Percentiles rank a stretch among this genome's conserved stretches.
These are phyloP conservation scores for Epichloe sp. DNA, from an alignment of 2,329 filamentous ascomycete species.

Conservation along the genomic window DNA sequence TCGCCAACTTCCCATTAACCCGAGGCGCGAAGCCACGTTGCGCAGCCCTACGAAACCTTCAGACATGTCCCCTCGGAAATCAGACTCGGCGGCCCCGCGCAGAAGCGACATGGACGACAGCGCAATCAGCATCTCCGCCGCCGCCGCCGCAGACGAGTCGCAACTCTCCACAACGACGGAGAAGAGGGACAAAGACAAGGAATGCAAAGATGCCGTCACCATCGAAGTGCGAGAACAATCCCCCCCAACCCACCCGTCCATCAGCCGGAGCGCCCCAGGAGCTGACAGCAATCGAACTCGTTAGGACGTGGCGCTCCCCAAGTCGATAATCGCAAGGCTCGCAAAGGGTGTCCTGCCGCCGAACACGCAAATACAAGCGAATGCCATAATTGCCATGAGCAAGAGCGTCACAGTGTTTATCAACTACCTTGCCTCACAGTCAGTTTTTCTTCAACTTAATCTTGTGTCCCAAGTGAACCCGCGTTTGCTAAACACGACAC, in stretches of 20 bases:
- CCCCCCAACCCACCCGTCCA: too few relatives aligned
- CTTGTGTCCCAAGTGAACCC: too few relatives aligned
- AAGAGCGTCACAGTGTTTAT: constrained; percentile 78
- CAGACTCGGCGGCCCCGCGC: constrained; percentile 23
- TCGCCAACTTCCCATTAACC: too few relatives aligned
- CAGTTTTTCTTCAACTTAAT: constrained; percentile 8
- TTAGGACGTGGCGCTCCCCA: constrained; percentile 63
- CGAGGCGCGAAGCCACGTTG: too few relatives aligned
- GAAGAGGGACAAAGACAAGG: constrained; percentile 21
- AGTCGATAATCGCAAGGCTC: constrained; percentile 67
- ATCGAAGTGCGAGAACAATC: constrained; percentile 35
- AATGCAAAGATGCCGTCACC: constrained; percentile 26
- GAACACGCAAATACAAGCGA: constrained; percentile 73
- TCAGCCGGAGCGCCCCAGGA: background rate
- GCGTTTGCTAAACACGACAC: background rate
- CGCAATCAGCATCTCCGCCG: constrained; percentile 8
- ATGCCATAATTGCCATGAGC: constrained; percentile 64
- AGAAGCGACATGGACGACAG: constrained; percentile 33
- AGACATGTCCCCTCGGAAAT: constrained; percentile 43
- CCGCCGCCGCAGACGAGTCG: constrained; percentile 6
- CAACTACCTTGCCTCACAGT: constrained; percentile 66
- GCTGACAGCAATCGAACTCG: too few relatives aligned
- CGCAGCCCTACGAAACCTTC: constrained; percentile 1
- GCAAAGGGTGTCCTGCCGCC: constrained; percentile 69
- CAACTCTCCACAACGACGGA: background rate